These are phyloP conservation scores for Kluyveromyces aestuarii DNA, from an alignment of 805 yeast genomes.

Conservation along the genomic window DNA sequence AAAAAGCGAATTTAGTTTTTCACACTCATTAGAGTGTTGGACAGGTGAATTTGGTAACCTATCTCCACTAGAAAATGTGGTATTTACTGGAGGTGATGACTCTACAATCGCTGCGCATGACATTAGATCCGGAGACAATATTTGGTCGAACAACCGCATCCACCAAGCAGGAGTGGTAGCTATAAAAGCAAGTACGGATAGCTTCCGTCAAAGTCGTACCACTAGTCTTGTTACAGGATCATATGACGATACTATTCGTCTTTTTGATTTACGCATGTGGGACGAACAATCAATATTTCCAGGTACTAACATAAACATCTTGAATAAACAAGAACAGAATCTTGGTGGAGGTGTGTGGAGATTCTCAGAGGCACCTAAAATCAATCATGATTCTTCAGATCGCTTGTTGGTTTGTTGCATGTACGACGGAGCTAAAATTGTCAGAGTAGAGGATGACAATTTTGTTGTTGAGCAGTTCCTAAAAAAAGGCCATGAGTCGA, in stretches of 20 bases:
- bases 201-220: slow-evolving; percentile 17
- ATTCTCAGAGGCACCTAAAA: slow-evolving; percentile 50
- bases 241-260: slow-evolving; percentile 72
- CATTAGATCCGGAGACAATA: slow-evolving; percentile 30
- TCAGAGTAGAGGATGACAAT: slow-evolving; percentile 32
- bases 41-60: slow-evolving; percentile 61
- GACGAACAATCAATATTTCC: slow-evolving; percentile 33
- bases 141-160: slow-evolving; percentile 37
- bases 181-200: slow-evolving; percentile 39
- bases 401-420: slow-evolving; percentile 76
- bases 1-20: slow-evolving; percentile 12
- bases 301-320: slow-evolving; percentile 45
- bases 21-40: slow-evolving; percentile 83
- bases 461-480: slow-evolving; percentile 24
- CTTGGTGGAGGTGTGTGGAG: slow-evolving; percentile 97
- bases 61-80: slow-evolving; percentile 43
- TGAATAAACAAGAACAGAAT: slow-evolving; percentile 33
- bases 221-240: slow-evolving; percentile 61
- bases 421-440: slow-evolving; percentile 86
- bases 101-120: slow-evolving; percentile 69
- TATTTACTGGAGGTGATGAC: slow-evolving; percentile 92
- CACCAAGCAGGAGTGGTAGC: slow-evolving; percentile 92
- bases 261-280: slow-evolving; percentile 56
- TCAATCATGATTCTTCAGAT: slow-evolving; percentile 21
- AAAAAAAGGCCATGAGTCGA: slow-evolving; percentile 73